Base-by-base conservation (phyloP, 192 early-diverging fungal species). In the Paraglomus brasilianum region DNA sequence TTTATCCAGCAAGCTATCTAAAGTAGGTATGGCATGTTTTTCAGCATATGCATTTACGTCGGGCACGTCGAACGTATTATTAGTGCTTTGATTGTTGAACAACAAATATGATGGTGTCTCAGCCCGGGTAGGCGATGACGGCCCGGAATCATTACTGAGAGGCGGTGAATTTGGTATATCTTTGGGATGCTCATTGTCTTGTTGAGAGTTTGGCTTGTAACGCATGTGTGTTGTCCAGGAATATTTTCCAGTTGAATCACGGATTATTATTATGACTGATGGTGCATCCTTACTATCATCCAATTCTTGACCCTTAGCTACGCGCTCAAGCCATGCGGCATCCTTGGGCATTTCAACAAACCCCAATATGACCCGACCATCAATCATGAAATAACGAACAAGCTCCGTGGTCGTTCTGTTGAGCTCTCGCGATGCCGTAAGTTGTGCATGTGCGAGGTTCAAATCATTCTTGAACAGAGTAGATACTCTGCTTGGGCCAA, bases 211-310 rank as follows among this genome's bases (percentile, higher is more conserved):
- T 9, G 15, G 8, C 14, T 70, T 68, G 71, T 89, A 91, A 49
- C 78, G 70, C 14, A 88, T 75, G 42, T 76, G 74, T 19, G 80
- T 73, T 38, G 80, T 80, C 89, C 89, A 93, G 0, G 86, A 83
- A 68, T 88, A 89, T 68, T 83, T 87, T 22, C 92, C 92, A 17
- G 78, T 86, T 8, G 85, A 75, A 64, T 93, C 89, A 46, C 92
- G 81, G 57, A 91, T 69, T 1, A 89, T 78, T 1, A 86, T 60
- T 3, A 85, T 78, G 46, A 90, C 68, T 52, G 80, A 74, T 8
- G 88, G 88, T 0, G 58, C 61, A 4, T 44, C 57, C 8, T 74
- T 70, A 22, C 60, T 58, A 13, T 48, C 53, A 69, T 58, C 43
- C 11, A 36, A 39, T 48, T 69, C 44, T 15, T 46, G n/a, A 5